These are phyloP conservation scores for Pestalotiopsis sp. DNA, from an alignment of 2,329 filamentous ascomycete genomes.

Conservation along the genomic window DNA sequence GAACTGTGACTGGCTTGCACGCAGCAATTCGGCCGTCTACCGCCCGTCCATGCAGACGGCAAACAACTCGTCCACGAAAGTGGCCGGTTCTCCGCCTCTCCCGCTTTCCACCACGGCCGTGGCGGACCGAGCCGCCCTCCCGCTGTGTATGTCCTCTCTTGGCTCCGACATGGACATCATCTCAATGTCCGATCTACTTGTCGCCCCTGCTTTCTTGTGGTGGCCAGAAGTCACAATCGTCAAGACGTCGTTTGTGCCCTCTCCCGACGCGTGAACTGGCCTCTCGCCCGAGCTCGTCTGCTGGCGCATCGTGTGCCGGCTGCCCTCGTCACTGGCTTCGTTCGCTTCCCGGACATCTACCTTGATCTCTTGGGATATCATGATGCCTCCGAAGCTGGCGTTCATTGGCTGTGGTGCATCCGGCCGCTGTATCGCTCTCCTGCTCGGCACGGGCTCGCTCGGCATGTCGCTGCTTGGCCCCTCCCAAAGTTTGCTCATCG, in stretches of 20 bases:
- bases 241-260: constrained; percentile 16
- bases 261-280: constrained; percentile 12
- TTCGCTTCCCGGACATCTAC: constrained; percentile 47
- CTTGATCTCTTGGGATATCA: constrained; percentile 64
- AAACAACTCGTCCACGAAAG: constrained; percentile 34
- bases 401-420: constrained; percentile 20
- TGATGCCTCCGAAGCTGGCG: constrained; percentile 57
- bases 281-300: not conserved
- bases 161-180: constrained; percentile 26
- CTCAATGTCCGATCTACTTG: constrained; percentile 24
- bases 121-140: constrained; percentile 27
- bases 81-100: constrained; percentile 32
- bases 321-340: constrained; percentile 25
- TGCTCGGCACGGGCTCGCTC: constrained; percentile 18
- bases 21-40: constrained; percentile 1
- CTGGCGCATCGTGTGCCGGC: constrained; percentile 23
- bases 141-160: constrained; percentile 23
- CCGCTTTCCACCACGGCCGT: constrained; percentile 37
- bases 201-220: constrained; percentile 15
- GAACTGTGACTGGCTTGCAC: not conserved
- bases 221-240: constrained; percentile 22
- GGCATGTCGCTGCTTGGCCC: constrained; percentile 9
- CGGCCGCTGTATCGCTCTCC: constrained; percentile 15
- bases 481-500: constrained; percentile 36
- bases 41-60: constrained; percentile 27